Evolutionary conservation across 2,329 filamentous ascomycete species (phyloP).

Genomic region (Fusarium kyushuense): DNA sequence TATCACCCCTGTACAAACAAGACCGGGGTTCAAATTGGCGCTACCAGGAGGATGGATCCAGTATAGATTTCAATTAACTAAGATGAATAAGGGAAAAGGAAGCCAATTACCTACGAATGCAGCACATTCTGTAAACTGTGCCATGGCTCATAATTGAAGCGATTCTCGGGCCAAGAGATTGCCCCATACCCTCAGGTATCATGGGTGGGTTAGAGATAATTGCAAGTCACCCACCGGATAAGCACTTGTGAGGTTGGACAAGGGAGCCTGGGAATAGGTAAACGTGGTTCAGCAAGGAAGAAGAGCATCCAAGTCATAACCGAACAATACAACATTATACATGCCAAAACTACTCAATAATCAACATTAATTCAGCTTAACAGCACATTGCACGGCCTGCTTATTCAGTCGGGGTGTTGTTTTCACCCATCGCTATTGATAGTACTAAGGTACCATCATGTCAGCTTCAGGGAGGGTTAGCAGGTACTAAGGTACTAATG

Average conservation of each 20-base stretch:
- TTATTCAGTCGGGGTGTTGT: conserved; percentile 2
- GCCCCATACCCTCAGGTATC: conserved; percentile 17
- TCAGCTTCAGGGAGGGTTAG: neutral
- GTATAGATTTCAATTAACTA: conserved; percentile 21
- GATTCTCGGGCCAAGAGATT: conserved; percentile 2
- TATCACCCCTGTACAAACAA: conserved; percentile 18
- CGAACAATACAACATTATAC: neutral
- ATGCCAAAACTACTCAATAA: neutral
- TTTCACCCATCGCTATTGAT: neutral
- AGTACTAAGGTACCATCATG: neutral
- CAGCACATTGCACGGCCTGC: neutral
- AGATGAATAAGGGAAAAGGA: conserved; percentile 1
- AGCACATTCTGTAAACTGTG: neutral
- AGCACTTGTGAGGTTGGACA: conserved; percentile 24
- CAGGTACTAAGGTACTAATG: too few relatives aligned
- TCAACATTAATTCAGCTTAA: neutral
- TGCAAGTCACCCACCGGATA: conserved; percentile 2
- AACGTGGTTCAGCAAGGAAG: conserved; percentile 2
- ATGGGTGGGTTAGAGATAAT: conserved; percentile 8
- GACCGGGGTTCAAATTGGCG: conserved; percentile 28
- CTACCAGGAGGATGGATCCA: conserved; percentile 30
- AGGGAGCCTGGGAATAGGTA: conserved; percentile 1
- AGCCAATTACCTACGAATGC: neutral
- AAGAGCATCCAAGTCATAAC: neutral
- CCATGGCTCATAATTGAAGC: neutral